Evolutionary conservation across 1,139 yeast genomes (phyloP).

Genomic region (Yamadazyma diddensiae): DNA sequence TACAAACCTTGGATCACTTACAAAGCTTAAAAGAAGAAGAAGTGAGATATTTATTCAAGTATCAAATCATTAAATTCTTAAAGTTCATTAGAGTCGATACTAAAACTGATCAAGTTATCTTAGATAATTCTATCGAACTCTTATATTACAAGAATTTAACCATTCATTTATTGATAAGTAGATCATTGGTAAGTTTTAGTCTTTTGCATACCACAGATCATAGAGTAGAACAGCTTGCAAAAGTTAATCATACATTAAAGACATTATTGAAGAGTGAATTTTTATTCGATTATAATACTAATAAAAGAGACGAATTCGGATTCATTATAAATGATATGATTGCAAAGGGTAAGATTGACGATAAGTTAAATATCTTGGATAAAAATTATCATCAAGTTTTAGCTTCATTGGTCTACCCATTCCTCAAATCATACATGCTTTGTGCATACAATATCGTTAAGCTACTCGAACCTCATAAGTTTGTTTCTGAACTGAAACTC

Average conservation of each 20-base stretch:
- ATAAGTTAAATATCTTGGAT: constrained; percentile 24
- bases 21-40: constrained; percentile 16
- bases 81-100: constrained; percentile 32
- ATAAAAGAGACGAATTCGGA: constrained; percentile 27
- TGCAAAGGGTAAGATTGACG: constrained; percentile 17
- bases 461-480: constrained; percentile 10
- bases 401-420: constrained; percentile 36
- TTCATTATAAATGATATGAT: constrained; percentile 29
- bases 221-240: constrained; percentile 2
- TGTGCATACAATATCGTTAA: constrained; percentile 26
- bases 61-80: constrained; percentile 34
- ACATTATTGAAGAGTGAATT: constrained; percentile 44
- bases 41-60: constrained; percentile 21
- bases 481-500: constrained; percentile 15
- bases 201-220: constrained; percentile 16
- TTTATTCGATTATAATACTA: constrained; percentile 42
- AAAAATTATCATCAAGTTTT: constrained; percentile 23
- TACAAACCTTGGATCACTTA: constrained; percentile 13
- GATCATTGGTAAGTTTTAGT: constrained; percentile 35
- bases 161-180: constrained; percentile 39
- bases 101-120: constrained; percentile 22
- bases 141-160: constrained; percentile 44
- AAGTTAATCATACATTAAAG: constrained; percentile 19
- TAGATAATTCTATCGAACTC: constrained; percentile 39
- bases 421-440: constrained; percentile 36